phyloP scores from a whole-genome alignment of 257 asterid species.

The Marsdenia floribunda region DNA sequence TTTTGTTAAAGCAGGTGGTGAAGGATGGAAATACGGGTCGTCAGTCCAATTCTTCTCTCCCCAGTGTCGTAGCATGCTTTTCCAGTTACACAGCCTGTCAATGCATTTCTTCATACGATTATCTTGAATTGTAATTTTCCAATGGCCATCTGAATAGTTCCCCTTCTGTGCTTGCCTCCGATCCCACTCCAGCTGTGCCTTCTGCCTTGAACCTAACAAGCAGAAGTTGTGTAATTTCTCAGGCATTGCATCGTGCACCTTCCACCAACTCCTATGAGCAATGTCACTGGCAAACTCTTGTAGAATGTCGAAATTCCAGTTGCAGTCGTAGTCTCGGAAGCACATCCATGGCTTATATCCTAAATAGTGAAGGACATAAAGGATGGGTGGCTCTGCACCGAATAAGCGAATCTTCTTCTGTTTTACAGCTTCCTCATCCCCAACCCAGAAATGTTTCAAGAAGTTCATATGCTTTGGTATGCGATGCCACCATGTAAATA shows the following conservation, averaged over 20 bases:
- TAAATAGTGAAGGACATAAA: conserved; percentile 71
- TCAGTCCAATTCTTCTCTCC: conserved; percentile 75
- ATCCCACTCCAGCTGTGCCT: conserved; percentile 90
- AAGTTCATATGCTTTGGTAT: conserved; percentile 87
- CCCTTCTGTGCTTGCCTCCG: conserved; percentile 61
- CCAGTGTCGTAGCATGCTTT: conserved; percentile 74
- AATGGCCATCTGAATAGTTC: conserved; percentile 55
- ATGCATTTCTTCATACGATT: conserved; percentile 53
- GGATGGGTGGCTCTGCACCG: conserved; percentile 68
- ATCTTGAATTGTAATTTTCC: conserved; percentile 51
- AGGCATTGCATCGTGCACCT: conserved; percentile 71
- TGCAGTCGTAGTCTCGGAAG: conserved; percentile 79
- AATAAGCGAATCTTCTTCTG: conserved; percentile 51
- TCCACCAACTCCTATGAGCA: conserved; percentile 88
- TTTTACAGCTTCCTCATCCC: conserved; percentile 61
- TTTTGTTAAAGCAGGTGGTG: conserved; percentile 35
- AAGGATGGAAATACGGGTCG: conserved; percentile 23
- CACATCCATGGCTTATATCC: conserved; percentile 93
- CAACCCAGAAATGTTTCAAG: conserved; percentile 76
- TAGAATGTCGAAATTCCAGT: conserved; percentile 76
- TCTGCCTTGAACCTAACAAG: conserved; percentile 55
- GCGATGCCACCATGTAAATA: conserved; percentile 92
- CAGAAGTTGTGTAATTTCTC: conserved; percentile 51
- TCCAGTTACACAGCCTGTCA: conserved; percentile 64
- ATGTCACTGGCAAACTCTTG: conserved; percentile 81